Conservation (phyloP, 2,329 filamentous ascomycete genomes). For the Domatiomyces catenatus region DNA sequence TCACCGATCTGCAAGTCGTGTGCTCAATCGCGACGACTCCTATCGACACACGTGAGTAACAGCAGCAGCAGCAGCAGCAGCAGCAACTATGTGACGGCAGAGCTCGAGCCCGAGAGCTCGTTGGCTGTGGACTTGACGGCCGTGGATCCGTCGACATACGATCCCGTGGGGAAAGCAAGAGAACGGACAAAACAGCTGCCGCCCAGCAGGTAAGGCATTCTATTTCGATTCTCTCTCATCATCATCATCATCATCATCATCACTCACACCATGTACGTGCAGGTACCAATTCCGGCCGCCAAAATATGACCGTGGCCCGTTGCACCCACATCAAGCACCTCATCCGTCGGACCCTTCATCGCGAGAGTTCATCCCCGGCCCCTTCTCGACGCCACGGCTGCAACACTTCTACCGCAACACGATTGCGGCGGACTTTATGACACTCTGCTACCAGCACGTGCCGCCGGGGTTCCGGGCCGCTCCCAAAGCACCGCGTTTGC, state of each 20-base stretch:
- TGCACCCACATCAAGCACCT: constrained; percentile 88
- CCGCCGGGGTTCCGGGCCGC: constrained; percentile 57
- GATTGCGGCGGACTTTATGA: constrained; percentile 73
- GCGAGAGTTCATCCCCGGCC: constrained; percentile 75
- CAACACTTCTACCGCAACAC: constrained; percentile 83
- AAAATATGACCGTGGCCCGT: constrained; percentile 83
- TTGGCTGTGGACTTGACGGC: neutral
- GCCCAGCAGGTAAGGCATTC: constrained; percentile 24
- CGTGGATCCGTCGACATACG: constrained; percentile 22
- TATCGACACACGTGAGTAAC: constrained; percentile 25
- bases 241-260: neutral
- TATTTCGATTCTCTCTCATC: neutral
- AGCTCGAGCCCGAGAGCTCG: constrained; percentile 2
- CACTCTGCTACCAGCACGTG: constrained; percentile 71
- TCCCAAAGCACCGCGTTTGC: constrained; percentile 49
- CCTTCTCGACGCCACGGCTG: constrained; percentile 74
- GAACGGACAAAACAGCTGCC: constrained; percentile 24
- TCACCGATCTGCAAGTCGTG: constrained; percentile 10
- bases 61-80: constrained; percentile 11
- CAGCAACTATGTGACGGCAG: constrained; percentile 7
- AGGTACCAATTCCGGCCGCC: constrained; percentile 94
- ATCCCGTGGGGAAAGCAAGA: constrained; percentile 33
- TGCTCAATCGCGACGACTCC: constrained; percentile 29
- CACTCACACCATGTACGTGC: constrained; percentile 3
- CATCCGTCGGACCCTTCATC: constrained; percentile 72